phyloP scores from a whole-genome alignment of 208 protist species.

The Blastocrithidia nonstop region DNA sequence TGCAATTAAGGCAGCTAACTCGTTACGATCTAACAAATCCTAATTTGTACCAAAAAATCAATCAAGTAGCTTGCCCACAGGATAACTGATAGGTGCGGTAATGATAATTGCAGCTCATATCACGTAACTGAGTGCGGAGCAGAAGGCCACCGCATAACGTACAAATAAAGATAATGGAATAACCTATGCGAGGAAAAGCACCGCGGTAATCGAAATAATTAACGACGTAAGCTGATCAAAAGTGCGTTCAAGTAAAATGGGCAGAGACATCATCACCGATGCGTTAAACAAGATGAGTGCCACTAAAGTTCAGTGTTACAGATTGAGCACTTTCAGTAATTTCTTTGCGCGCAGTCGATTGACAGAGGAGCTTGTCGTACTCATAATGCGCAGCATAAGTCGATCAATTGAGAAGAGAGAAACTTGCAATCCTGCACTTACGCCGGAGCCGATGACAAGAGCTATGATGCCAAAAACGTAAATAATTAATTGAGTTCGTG shows the following conservation, averaged over 20 bases:
- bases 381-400: conserved; percentile 35
- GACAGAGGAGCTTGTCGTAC: conserved; percentile 23
- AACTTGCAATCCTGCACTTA: conserved; percentile 44
- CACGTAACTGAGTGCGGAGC: conserved; percentile 27
- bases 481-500: conserved; percentile 7
- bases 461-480: conserved; percentile 16
- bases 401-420: conserved; percentile 59
- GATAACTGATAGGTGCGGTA: conserved; percentile 54
- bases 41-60: conserved; percentile 39
- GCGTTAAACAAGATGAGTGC: conserved; percentile 73
- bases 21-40: conserved; percentile 38
- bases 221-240: conserved; percentile 51
- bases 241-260: conserved; percentile 58
- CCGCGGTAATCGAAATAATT: conserved; percentile 63
- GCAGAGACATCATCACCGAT: conserved; percentile 56
- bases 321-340: conserved; percentile 24
- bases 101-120: conserved; percentile 58
- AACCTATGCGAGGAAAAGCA: conserved; percentile 85
- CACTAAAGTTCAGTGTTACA: conserved; percentile 67
- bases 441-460: conserved; percentile 20
- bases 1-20: conserved; percentile 56
- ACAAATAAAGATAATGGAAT: conserved; percentile 84
- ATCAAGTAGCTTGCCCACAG: conserved; percentile 69
- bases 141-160: conserved; percentile 61
- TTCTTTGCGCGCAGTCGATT: conserved; percentile 15